Evolutionary conservation across 805 yeast genomes (phyloP).

Genomic region (Lipomyces sp.): DNA sequence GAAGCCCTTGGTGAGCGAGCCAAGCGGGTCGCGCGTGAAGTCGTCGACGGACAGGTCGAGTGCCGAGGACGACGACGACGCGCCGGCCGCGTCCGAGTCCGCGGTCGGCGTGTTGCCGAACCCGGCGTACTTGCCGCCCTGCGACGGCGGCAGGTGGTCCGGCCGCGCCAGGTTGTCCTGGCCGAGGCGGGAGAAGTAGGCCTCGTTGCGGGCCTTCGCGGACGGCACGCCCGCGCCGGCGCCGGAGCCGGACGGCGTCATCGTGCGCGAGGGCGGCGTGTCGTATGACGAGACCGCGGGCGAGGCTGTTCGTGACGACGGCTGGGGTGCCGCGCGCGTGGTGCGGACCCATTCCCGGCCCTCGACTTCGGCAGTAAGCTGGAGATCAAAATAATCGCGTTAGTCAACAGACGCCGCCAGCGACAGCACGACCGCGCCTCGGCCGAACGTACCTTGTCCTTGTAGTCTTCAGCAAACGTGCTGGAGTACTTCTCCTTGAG

Average conservation of each 20-base stretch:
- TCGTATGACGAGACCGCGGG: constrained; percentile 15
- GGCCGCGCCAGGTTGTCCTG: constrained; percentile 68
- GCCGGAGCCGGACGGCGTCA: constrained; percentile 30
- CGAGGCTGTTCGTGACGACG: constrained; percentile 17
- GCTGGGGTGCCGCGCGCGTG: constrained; percentile 14
- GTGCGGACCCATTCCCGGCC: constrained; percentile 55
- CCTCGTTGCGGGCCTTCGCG: constrained; percentile 62
- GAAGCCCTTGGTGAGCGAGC: constrained; percentile 93
- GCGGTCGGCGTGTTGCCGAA: constrained; percentile 68
- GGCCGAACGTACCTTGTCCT: constrained; percentile 49
- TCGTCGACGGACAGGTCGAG: constrained; percentile 30
- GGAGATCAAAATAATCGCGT: no score
- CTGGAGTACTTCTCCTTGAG: constrained; percentile 79
- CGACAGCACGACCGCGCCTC: no score
- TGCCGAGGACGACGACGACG: constrained; percentile 13
- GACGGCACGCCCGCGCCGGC: constrained; percentile 16
- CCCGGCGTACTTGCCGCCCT: constrained; percentile 90
- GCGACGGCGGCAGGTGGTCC: constrained; percentile 78
- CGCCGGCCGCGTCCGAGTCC: constrained; percentile 21
- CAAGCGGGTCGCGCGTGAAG: constrained; percentile 71
- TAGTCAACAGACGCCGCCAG: no score
- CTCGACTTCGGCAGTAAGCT: constrained; percentile 66
- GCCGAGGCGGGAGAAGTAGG: constrained; percentile 79
- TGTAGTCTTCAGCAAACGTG: constrained; percentile 91
- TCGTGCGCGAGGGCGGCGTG: constrained; percentile 21